Percentiles rank a stretch among this genome's conserved stretches.
These are phyloP conservation scores for Begonia loranthoides DNA, from an alignment of 306 rosid species.

Conservation along the genomic window DNA sequence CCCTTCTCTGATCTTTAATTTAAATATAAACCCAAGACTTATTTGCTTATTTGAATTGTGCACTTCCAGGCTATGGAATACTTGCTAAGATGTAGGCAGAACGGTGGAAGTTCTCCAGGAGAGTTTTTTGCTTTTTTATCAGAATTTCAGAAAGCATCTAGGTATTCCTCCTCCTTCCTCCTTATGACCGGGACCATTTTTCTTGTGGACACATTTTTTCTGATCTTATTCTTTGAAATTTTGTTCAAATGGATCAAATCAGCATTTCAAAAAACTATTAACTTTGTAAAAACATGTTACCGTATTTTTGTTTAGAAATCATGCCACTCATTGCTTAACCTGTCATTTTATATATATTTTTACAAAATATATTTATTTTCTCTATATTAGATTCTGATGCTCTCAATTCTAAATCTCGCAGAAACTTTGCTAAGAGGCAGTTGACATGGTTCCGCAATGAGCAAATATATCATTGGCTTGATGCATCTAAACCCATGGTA, in stretches of 20 bases:
- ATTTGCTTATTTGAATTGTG: too few relatives aligned
- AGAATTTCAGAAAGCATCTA: constrained; percentile 79
- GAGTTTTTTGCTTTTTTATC: constrained; percentile 51
- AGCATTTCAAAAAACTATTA: too few relatives aligned
- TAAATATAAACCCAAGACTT: too few relatives aligned
- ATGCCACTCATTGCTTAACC: too few relatives aligned
- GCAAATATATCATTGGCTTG: constrained; percentile 80
- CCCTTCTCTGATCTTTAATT: too few relatives aligned
- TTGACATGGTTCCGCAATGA: constrained; percentile 92
- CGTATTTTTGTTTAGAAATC: too few relatives aligned
- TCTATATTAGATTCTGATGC: too few relatives aligned
- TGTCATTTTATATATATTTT: too few relatives aligned
- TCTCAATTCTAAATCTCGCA: constrained; percentile 18
- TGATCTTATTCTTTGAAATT: too few relatives aligned
- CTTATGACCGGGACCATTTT: neutral
- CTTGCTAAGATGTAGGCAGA: constrained; percentile 52
- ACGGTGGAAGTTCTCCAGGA: constrained; percentile 51
- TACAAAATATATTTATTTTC: too few relatives aligned
- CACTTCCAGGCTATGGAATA: constrained; percentile 74
- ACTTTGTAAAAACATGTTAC: too few relatives aligned
- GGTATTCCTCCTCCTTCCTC: constrained; percentile 25
- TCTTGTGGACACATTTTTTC: neutral
- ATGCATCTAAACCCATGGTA: constrained; percentile 87
- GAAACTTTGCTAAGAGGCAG: constrained; percentile 88
- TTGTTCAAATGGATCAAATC: too few relatives aligned